These are phyloP conservation scores for Oemleria cerasiformis DNA, from an alignment of 306 rosid species.

Conservation along the genomic window DNA sequence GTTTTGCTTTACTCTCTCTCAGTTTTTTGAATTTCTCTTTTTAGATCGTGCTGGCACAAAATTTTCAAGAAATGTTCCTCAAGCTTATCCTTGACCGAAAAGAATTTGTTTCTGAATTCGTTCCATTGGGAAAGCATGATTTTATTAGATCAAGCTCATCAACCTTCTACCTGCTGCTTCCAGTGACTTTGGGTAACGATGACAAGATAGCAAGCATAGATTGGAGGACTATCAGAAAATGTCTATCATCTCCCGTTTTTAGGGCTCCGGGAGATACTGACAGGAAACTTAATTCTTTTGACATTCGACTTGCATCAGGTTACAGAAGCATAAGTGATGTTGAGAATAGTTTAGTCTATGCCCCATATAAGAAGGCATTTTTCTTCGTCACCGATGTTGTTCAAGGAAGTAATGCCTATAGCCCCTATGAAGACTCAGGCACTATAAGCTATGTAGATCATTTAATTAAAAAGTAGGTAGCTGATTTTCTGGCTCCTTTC, in stretches of 20 bases:
- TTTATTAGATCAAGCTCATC: conserved; percentile 34
- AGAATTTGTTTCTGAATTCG: conserved; percentile 57
- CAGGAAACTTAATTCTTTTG: conserved; percentile 21
- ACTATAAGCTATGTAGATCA: conserved; percentile 49
- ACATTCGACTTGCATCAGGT: conserved; percentile 58
- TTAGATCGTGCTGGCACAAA: conserved; percentile 74
- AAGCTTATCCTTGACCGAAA: conserved; percentile 77
- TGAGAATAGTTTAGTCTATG: conserved; percentile 77
- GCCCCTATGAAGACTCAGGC: conserved; percentile 43
- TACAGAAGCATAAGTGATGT: conserved; percentile 50
- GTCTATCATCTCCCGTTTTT: conserved; percentile 80
- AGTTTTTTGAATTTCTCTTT: conserved; percentile 3
- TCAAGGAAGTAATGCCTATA: conserved; percentile 48
- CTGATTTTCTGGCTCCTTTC: conserved; percentile 17
- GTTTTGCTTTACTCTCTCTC: conserved; percentile 14
- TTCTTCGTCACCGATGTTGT: conserved; percentile 53
- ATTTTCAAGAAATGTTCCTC: conserved; percentile 92
- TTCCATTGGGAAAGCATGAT: conserved; percentile 55
- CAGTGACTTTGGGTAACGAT: conserved; percentile 45
- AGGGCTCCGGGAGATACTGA: conserved; percentile 36
- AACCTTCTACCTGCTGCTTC: conserved; percentile 87
- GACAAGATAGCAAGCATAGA: conserved; percentile 50
- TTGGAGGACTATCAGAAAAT: conserved; percentile 66
- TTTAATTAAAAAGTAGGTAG: conserved; percentile 48
- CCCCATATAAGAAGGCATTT: conserved; percentile 46